A percentile compares a stretch with the other conserved stretches of the same genome.
phyloP scores from a whole-genome alignment of 495 filamentous ascomycete genomes.

The Bryoglossum gracile region DNA sequence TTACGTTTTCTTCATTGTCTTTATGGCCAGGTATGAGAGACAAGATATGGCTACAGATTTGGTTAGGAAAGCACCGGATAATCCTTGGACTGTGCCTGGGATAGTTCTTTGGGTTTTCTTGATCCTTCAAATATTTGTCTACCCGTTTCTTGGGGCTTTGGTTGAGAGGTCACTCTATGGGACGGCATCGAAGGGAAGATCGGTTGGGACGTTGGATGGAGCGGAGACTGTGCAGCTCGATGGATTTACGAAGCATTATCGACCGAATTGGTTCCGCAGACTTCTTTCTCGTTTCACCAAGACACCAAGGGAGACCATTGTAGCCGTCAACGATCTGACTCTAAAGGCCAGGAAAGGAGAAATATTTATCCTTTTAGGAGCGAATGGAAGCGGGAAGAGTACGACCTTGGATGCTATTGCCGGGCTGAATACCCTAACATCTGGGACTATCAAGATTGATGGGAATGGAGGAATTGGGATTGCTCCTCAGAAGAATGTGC shows the following conservation, averaged over 20 bases:
- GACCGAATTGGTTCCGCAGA: conserved; percentile 52
- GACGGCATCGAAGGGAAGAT: conserved; percentile 50
- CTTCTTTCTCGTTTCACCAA: conserved; percentile 28
- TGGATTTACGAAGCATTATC: conserved; percentile 67
- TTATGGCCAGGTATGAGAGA: conserved; percentile 61
- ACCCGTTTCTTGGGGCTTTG: conserved; percentile 60
- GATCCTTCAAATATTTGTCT: conserved; percentile 64
- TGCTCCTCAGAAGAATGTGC: conserved; percentile 82
- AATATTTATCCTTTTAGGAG: conserved; percentile 74
- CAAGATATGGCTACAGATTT: conserved; percentile 48
- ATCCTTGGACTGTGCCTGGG: conserved; percentile 51
- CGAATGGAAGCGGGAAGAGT: conserved; percentile 81
- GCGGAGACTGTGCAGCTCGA: conserved; percentile 53
- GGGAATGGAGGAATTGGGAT: conserved; percentile 73
- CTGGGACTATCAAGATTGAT: conserved; percentile 63
- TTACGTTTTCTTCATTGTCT: conserved; percentile 63
- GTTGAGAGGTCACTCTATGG: conserved; percentile 72
- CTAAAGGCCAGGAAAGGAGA: conserved; percentile 63
- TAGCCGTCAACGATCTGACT: conserved; percentile 63
- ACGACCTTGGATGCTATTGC: conserved; percentile 84
- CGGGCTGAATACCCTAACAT: conserved; percentile 63
- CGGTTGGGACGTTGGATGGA: conserved; percentile 1
- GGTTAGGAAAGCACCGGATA: conserved; percentile 46
- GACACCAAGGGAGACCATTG: conserved; percentile 48
- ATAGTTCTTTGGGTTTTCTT: conserved; percentile 63